These are phyloP conservation scores for Pseudogymnoascus sp. DNA, from an alignment of 2,329 filamentous ascomycete species.

Conservation along the genomic window DNA sequence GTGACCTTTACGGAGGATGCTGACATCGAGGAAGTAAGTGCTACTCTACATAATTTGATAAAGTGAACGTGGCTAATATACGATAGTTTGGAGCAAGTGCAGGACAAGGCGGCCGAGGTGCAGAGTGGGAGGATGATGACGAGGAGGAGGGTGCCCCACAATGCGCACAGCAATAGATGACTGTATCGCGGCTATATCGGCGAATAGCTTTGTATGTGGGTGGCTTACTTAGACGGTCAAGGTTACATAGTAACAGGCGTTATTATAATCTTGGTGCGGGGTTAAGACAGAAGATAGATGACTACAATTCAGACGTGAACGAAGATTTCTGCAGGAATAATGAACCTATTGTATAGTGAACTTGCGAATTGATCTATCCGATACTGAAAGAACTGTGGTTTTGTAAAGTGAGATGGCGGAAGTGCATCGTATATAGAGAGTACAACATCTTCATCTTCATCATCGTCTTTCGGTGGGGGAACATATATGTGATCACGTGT, in stretches of 20 bases:
- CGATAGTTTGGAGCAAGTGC: slow-evolving; percentile 58
- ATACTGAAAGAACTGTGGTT: neutral
- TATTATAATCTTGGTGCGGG: slow-evolving; percentile 3
- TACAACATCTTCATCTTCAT: neutral
- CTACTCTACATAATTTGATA: slow-evolving; percentile 9
- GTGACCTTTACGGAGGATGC: slow-evolving; percentile 79
- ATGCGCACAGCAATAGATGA: slow-evolving; percentile 40
- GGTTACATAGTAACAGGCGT: slow-evolving; percentile 7
- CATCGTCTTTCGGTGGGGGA: neutral
- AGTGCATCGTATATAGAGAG: neutral
- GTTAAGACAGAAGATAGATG: slow-evolving; percentile 1
- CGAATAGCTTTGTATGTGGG: slow-evolving; percentile 2
- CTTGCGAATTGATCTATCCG: neutral
- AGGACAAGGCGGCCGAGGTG: slow-evolving; percentile 56
- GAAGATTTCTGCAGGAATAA: neutral
- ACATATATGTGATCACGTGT: neutral
- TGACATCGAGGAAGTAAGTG: slow-evolving; percentile 66
- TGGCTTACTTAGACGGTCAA: slow-evolving; percentile 2
- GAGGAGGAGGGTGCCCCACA: slow-evolving; percentile 53
- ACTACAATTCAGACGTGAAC: neutral
- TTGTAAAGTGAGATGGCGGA: neutral
- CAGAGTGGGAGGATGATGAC: slow-evolving; percentile 64
- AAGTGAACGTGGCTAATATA: slow-evolving; percentile 23
- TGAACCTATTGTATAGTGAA: neutral
- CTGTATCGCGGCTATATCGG: neutral